Conservation (phyloP, 2,329 filamentous ascomycete species). For the Sporothrix euskadiensis region DNA sequence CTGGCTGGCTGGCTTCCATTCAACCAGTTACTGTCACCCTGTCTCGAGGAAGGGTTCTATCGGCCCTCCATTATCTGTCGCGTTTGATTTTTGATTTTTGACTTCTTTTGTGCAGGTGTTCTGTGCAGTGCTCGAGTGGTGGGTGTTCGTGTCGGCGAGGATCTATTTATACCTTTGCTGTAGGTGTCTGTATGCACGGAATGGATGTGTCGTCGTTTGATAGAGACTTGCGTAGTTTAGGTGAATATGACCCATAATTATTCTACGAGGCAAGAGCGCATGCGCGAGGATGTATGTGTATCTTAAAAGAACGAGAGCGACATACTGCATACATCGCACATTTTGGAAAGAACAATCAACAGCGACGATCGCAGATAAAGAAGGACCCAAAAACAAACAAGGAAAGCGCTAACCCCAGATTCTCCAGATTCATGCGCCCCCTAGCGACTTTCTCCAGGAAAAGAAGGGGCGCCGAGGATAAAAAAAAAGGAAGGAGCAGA, state of each 20-base stretch:
- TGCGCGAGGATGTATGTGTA: not conserved
- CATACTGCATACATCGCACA: not conserved
- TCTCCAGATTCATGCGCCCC: constrained; percentile 23
- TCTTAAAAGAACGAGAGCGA: not conserved
- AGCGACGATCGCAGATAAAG: not conserved
- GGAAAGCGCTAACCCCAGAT: constrained; percentile 18
- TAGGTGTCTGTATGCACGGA: not conserved
- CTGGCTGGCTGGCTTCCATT: constrained; percentile 21
- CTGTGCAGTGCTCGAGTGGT: not conserved
- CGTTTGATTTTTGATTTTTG: not conserved
- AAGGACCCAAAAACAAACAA: not conserved
- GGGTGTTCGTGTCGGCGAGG: not conserved
- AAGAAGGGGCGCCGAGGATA: not conserved
- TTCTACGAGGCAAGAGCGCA: not conserved
- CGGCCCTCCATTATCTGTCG: constrained; percentile 1
- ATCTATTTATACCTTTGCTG: constrained; percentile 2
- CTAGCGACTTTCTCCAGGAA: constrained; percentile 11
- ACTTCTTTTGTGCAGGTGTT: not conserved
- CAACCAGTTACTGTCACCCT: constrained; percentile 22
- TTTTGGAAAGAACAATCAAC: not conserved
- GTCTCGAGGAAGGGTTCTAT: not conserved
- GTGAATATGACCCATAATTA: not conserved
- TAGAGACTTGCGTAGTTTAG: not conserved
- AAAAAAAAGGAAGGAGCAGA: not conserved
- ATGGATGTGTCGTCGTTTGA: not conserved